Evolutionary conservation across 2,329 filamentous ascomycete genomes (phyloP).

Genomic region (Neonectria hederae): DNA sequence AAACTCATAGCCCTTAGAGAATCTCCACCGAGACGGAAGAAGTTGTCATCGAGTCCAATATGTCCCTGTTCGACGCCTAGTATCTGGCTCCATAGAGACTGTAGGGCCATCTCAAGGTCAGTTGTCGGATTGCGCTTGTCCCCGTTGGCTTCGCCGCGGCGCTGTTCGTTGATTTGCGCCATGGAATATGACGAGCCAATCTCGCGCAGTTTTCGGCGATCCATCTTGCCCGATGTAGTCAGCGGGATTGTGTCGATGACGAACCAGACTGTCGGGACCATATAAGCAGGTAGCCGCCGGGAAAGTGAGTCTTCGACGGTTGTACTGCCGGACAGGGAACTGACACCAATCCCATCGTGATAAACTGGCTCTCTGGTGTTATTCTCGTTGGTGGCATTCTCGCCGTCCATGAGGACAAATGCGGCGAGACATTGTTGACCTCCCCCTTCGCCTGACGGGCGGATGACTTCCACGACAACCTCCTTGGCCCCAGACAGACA

Average conservation of each 20-base stretch:
- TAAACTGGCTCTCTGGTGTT: neutral
- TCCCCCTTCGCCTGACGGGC: neutral
- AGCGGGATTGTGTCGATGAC: constrained; percentile 8
- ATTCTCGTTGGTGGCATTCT: neutral
- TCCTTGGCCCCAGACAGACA: constrained; percentile 1
- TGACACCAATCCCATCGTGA: neutral
- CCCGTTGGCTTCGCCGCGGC: neutral
- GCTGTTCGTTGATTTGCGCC: constrained; percentile 1
- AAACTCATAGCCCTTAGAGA: constrained; percentile 23
- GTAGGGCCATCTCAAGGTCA: neutral
- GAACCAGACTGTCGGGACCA: constrained; percentile 16
- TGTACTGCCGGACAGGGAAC: neutral
- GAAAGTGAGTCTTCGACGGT: neutral
- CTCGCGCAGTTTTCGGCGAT: constrained; percentile 9
- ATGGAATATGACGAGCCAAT: constrained; percentile 1
- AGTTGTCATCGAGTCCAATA: constrained; percentile 22
- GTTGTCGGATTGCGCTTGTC: constrained; percentile 1
- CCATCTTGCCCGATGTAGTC: constrained; percentile 14
- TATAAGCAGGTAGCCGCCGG: constrained; percentile 4
- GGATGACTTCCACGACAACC: constrained; percentile 12
- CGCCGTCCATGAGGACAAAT: neutral
- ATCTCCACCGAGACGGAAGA: constrained; percentile 27
- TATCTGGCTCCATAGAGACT: constrained; percentile 9
- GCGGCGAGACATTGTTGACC: neutral
- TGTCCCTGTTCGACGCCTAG: neutral